phyloP scores from a whole-genome alignment of 169 alveolate genomes.

The Eimeria necatrix region DNA sequence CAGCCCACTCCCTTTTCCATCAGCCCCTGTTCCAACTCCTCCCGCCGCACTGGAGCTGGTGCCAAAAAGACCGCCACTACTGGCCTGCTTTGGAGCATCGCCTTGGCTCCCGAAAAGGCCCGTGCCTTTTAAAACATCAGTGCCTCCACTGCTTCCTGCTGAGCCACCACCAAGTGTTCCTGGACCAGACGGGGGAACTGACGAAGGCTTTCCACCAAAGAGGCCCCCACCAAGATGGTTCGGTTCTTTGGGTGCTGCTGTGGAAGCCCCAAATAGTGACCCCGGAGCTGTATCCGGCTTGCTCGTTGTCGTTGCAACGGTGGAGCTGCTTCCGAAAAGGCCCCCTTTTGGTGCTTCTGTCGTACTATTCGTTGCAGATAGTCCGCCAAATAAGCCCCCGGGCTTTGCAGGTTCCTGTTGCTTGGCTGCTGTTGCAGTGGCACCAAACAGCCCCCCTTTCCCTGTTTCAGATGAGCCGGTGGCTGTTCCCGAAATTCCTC shows the following conservation, averaged over 20 bases:
- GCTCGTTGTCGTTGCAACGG: constrained; percentile 27
- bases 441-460: constrained; percentile 61
- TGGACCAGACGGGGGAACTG: constrained; percentile 21
- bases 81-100: constrained; percentile 50
- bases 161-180: constrained; percentile 3
- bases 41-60: constrained; percentile 12
- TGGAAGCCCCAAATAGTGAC: constrained; percentile 12
- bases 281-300: constrained; percentile 20
- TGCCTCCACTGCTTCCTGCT: neutral
- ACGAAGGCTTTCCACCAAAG: constrained; percentile 18
- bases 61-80: constrained; percentile 65
- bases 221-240: constrained; percentile 58
- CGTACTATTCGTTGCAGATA: constrained; percentile 29
- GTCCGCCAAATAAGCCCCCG: constrained; percentile 60
- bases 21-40: constrained; percentile 18
- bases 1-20: constrained; percentile 68
- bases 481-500: constrained; percentile 61
- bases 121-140: constrained; percentile 31
- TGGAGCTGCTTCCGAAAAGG: constrained; percentile 24
- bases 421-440: constrained; percentile 11
- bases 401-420: constrained; percentile 19
- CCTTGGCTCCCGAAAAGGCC: constrained; percentile 66
- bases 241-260: constrained; percentile 2
- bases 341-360: constrained; percentile 43
- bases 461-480: constrained; percentile 20